Conservation (phyloP, 2,329 filamentous ascomycete species). For the Fusarium robinianum region DNA sequence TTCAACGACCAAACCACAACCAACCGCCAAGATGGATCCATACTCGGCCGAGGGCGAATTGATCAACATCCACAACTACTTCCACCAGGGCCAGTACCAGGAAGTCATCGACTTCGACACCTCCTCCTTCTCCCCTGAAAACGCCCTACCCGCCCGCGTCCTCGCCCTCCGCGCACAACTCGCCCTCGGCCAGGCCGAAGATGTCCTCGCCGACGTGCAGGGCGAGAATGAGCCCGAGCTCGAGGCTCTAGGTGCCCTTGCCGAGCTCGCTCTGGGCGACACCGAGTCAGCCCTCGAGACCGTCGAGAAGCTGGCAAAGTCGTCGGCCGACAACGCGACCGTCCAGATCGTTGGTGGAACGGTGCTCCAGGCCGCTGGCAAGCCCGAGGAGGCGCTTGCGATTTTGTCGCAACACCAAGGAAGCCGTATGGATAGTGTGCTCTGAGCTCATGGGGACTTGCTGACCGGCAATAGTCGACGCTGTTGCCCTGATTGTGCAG, state of each 20-base stretch:
- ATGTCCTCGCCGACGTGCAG: constrained; percentile 71
- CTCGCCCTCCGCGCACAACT: constrained; percentile 82
- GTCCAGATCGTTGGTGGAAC: constrained; percentile 85
- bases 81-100: constrained; percentile 82
- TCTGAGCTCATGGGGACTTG: constrained; percentile 13
- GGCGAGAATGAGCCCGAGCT: constrained; percentile 72
- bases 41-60: constrained; percentile 73
- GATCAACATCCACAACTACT: constrained; percentile 72
- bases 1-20: constrained; percentile 12
- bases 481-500: constrained; percentile 86
- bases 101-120: constrained; percentile 85
- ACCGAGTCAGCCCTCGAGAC: constrained; percentile 64
- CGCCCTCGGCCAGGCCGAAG: constrained; percentile 76
- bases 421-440: constrained; percentile 63
- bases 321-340: constrained; percentile 71
- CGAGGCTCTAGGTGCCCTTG: constrained; percentile 75
- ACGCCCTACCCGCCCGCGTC: constrained; percentile 74
- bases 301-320: constrained; percentile 69
- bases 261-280: constrained; percentile 66
- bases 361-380: constrained; percentile 77
- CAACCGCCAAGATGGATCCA: constrained; percentile 62
- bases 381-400: constrained; percentile 82
- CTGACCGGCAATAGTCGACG: constrained; percentile 57
- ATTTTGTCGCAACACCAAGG: constrained; percentile 83
- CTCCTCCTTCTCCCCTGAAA: constrained; percentile 76